Evolutionary conservation across 257 asterid species (phyloP).

Genomic region (Capsicum chinense): DNA sequence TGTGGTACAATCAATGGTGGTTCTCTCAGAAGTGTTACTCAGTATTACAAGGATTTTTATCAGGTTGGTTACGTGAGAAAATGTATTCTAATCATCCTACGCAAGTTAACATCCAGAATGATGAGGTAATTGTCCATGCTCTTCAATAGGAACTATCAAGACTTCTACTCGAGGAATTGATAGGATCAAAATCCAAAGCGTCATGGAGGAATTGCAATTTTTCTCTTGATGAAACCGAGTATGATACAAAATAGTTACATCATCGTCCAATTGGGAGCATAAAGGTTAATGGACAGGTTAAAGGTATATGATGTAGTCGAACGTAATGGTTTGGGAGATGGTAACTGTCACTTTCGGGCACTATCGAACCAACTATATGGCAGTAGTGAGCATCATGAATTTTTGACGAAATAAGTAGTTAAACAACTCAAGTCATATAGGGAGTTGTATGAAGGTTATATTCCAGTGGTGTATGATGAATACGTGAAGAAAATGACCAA

Average conservation of each 20-base stretch:
- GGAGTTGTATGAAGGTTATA: no score
- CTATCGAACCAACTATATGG: no score
- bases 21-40: conserved; percentile 60
- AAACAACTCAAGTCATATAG: no score
- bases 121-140: no score
- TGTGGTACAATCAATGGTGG: conserved; percentile 38
- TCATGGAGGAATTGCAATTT: neutral
- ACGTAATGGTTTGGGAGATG: conserved; percentile 82
- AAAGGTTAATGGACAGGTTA: conserved; percentile 71
- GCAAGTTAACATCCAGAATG: no score
- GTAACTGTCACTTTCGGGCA: conserved; percentile 57
- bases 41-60: conserved; percentile 54
- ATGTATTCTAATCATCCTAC: conserved; percentile 45
- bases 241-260: no score
- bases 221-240: conserved; percentile 81
- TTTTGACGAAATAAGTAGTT: no score
- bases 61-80: conserved; percentile 47
- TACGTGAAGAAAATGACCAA: no score
- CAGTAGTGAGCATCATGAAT: no score
- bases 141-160: no score
- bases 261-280: conserved; percentile 61
- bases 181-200: neutral
- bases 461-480: no score
- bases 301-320: conserved; percentile 71
- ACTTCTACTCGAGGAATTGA: no score